Conservation (phyloP, 1,139 yeast species). For the Debaryomyces robertsiae region DNA sequence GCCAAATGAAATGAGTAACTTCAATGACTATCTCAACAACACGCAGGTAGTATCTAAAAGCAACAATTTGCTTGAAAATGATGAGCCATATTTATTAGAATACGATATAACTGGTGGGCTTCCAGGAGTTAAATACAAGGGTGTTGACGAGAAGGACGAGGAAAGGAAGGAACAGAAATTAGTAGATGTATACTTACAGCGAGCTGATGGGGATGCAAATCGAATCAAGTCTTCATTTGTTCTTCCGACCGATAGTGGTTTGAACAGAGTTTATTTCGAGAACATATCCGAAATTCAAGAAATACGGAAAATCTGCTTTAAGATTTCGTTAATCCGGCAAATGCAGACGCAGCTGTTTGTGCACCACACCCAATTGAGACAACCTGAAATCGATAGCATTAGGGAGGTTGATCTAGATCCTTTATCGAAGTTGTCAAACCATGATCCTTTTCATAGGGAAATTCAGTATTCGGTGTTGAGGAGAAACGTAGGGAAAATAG, state of each 20-base stretch:
- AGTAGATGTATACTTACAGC: constrained; percentile 40
- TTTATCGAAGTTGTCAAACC: constrained; percentile 70
- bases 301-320: constrained; percentile 83
- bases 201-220: constrained; percentile 31
- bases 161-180: constrained; percentile 52
- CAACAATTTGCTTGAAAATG: constrained; percentile 54
- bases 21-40: constrained; percentile 50
- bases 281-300: constrained; percentile 84
- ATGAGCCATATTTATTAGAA: constrained; percentile 74
- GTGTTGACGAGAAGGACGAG: constrained; percentile 49
- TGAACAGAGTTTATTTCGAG: constrained; percentile 59
- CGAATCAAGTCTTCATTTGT: constrained; percentile 34
- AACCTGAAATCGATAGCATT: constrained; percentile 65
- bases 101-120: constrained; percentile 82
- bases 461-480: constrained; percentile 69
- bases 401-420: constrained; percentile 77
- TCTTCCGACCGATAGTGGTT: constrained; percentile 51
- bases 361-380: constrained; percentile 72
- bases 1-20: constrained; percentile 60
- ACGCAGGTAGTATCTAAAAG: constrained; percentile 43
- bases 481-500: constrained; percentile 72
- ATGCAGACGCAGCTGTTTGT: constrained; percentile 85
- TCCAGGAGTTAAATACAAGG: constrained; percentile 64
- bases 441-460: constrained; percentile 57
- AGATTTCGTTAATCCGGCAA: constrained; percentile 83